Evolutionary conservation across 2,329 filamentous ascomycete genomes (phyloP), one percentile per base, ranked within the genome.

Genomic region (Corynespora cassiicola): DNA sequence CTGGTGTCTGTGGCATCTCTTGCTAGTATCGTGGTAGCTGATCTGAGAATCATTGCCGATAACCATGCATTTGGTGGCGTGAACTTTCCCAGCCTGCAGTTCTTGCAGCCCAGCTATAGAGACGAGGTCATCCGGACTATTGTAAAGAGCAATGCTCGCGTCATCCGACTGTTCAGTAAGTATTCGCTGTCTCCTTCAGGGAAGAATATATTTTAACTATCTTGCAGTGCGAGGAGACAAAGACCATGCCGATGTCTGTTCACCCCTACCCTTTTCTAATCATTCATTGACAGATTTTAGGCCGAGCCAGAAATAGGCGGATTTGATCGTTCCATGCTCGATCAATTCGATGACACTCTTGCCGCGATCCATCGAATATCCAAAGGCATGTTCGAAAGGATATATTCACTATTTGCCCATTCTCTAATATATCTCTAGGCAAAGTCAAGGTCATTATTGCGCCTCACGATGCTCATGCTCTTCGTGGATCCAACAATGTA

Each of bases 381-480:
- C 1, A 60, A 64, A 36, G 64, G 61, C 56, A 42, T 12, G 39
- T 40, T 6, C 7, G 15, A 21, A 4, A 29, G 10, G 5, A 11
- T 11, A 3, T 27, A 3, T 3, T 19, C 7, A 12, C 34, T n/a
- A 8, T 22, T 25, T 21, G 7, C 27, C 6, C n/a, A 22, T 22
- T 10, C 11, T 17, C 31, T 47, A 25, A 47, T 22, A 11, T 19
- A 24, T 12, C 14, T 27, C 9, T 28, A 65, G 61, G 64, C 12
- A 52, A 61, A 22, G 42, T 63, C 25, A 68, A 68, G 41, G 64
- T 68, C 34, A 64, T 68, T 15, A 62, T 68, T 14, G 61, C 54
- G 18, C 64, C 64, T 1, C 64, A 68, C 30, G 59, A 68, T 36
- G 56, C 62, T 4, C 61, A 65, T 37, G 61, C 61, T 3, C 56